Evolutionary conservation across 495 filamentous ascomycete species (phyloP), one percentile per base, ranked within the genome.

Genomic region (Lasiosphaeria ovina): DNA sequence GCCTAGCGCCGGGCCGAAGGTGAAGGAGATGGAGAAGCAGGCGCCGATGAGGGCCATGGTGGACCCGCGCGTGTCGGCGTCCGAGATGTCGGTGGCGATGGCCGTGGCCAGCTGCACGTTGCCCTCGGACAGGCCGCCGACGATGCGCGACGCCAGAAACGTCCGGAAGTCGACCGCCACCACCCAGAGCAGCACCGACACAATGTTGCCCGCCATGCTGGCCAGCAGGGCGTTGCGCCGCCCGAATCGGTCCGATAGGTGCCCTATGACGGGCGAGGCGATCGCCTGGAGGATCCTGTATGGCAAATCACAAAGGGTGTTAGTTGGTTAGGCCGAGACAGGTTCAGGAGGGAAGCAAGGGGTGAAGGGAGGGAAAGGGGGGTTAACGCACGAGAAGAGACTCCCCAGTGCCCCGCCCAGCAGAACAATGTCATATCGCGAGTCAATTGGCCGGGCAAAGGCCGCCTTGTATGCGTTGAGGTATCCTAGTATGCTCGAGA

Each of bases 11-110:
- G 94, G 94, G 0, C 94, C 94, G 67, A 94, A 95, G 1, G 95
- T 98, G 70, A 99, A 99, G 11, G 94, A 93, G 64, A 99, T 89
- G 54, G 89, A 93, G 78, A 99, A 99, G 75, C 95, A 98, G 42
- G 87, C 93, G 38, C 94, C 94, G 12, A 99, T 92, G 45, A 98
- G 80, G 12, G 94, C 94, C 88, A 99, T 97, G 35, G 95, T 96
- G 14, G 89, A 86, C 2, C 92, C 91, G 32, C 94, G 83, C 58
- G 85, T 87, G 50, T 83, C 81, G 55, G 89, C 85, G 66, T 94
- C 91, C 58, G 89, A 94, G 59, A 99, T 89, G 74, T 99, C 94
- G 7, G 94, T 95, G 10, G 95, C 94, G 67, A 99, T 99, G 45
- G 95, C 95, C 56, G 91, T 92, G 17, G 95, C 95, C 3, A 99